These are phyloP conservation scores for Xylariales sp. DNA, from an alignment of 2,329 filamentous ascomycete species.

Conservation along the genomic window DNA sequence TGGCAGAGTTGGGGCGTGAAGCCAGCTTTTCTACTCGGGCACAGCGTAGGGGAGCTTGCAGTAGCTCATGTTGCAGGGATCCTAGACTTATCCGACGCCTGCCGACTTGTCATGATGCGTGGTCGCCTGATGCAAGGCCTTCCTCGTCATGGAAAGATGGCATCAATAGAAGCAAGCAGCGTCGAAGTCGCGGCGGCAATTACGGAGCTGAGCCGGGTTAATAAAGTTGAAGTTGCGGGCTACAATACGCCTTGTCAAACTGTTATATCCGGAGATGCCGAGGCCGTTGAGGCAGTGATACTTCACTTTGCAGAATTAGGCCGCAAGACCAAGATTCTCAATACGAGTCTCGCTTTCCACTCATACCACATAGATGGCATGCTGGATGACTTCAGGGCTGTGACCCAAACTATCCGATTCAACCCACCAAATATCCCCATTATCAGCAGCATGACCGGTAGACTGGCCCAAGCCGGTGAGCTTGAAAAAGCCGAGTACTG, in stretches of 20 bases:
- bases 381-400: slow-evolving; percentile 41
- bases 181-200: slow-evolving; percentile 43
- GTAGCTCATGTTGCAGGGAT: slow-evolving; percentile 50
- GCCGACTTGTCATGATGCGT: slow-evolving; percentile 49
- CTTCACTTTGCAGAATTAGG: slow-evolving; percentile 36
- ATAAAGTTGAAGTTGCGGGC: slow-evolving; percentile 42
- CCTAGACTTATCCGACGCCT: slow-evolving; percentile 49
- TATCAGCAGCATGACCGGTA: slow-evolving; percentile 45
- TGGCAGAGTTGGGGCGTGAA: slow-evolving; percentile 50
- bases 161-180: slow-evolving; percentile 45
- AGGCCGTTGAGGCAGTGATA: slow-evolving; percentile 37
- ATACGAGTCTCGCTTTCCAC: slow-evolving; percentile 46
- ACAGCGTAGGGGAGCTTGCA: slow-evolving; percentile 49
- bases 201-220: slow-evolving; percentile 32
- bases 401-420: slow-evolving; percentile 42
- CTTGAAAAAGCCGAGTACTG: slow-evolving; percentile 48
- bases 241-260: slow-evolving; percentile 47
- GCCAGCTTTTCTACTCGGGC: slow-evolving; percentile 48
- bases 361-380: slow-evolving; percentile 46
- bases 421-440: slow-evolving; percentile 38
- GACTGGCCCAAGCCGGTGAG: slow-evolving; percentile 36
- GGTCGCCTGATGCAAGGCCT: slow-evolving; percentile 49
- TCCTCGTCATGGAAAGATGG: slow-evolving; percentile 43
- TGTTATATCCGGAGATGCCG: slow-evolving; percentile 46
- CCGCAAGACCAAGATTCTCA: slow-evolving; percentile 41